Conservation (phyloP, 495 filamentous ascomycete species). For the Xylaria acuta region DNA sequence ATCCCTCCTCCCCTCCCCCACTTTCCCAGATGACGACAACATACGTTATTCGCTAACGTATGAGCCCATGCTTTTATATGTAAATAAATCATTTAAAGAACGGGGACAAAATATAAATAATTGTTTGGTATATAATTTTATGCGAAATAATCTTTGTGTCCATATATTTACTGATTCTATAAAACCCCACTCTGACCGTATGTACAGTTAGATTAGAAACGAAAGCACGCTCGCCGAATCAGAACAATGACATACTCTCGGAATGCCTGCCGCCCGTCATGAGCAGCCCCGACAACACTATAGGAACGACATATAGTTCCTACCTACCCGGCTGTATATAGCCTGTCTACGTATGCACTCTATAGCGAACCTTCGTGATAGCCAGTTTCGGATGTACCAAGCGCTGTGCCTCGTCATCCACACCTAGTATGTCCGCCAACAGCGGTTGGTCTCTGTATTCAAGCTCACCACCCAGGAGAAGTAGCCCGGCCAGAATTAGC, state of each 20-base stretch:
- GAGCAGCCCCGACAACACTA: background rate
- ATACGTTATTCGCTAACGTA: slow-evolving; percentile 1
- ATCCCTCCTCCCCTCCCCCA: background rate
- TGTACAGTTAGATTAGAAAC: background rate
- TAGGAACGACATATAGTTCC: background rate
- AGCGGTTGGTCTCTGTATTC: background rate
- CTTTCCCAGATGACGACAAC: slow-evolving; percentile 2
- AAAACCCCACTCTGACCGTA: background rate
- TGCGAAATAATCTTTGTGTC: background rate
- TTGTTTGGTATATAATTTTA: background rate
- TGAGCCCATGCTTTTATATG: background rate
- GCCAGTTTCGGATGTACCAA: background rate
- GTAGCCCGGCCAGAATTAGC: background rate
- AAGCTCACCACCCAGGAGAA: background rate
- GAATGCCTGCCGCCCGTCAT: background rate
- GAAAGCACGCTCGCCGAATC: background rate
- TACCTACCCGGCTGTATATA: background rate
- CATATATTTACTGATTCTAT: background rate
- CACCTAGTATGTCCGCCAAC: background rate
- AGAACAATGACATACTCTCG: background rate
- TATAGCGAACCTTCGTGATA: background rate
- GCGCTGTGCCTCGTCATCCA: background rate
- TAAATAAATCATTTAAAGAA: background rate
- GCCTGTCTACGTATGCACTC: background rate
- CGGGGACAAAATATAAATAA: background rate